Evolutionary conservation across 805 yeast species (phyloP), one percentile per base, ranked within the genome.

Genomic region (Wickerhamomyces pijperi): DNA sequence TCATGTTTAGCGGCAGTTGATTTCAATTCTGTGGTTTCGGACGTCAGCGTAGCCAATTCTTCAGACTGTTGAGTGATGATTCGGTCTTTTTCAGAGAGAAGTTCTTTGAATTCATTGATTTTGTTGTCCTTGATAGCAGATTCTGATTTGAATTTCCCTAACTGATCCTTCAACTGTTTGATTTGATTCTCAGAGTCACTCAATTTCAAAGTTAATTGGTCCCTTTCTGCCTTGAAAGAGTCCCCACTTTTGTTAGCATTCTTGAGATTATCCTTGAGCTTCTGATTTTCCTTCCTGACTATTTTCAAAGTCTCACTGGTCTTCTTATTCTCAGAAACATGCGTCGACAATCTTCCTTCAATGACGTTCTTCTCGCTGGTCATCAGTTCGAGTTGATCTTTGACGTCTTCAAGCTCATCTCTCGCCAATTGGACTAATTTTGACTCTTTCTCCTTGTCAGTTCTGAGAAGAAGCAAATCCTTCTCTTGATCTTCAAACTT

Each of bases 291-390:
- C n/a, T 7, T 8, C 13, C n/a, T 25, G 4, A 25, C 5, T 9
- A 4, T 25, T 13, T 25, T 25, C n/a, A 25, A 14, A 11, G 29
- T 25, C 4, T 25, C 29, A 25, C 13, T 25, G 29, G 13, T 8
- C 13, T 25, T 25, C 29, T 12, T 25, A 13, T 25, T 25, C 14
- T 25, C 29, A 25, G 5, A 4, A 14, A 9, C 13, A 14, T 9
- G 4, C 4, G 7, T 25, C 5, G n/a, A 11, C n/a, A 25, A 25
- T 13, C 29, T 25, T 8, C n/a, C 39, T 17, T 36, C 18, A 19
- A 40, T 29, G 21, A 33, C 35, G 28, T 28, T 36, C 15, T 42
- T 37, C 34, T 35, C 38, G 21, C 21, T 35, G 6, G 19, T 23
- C 5, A 32, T 9, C 14, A 37, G 37, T 28, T 40, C 39, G 9